A percentile compares a stretch with the other conserved stretches of the same genome.
phyloP scores from a whole-genome alignment of 257 asterid species.

The Leptodermis oblonga region DNA sequence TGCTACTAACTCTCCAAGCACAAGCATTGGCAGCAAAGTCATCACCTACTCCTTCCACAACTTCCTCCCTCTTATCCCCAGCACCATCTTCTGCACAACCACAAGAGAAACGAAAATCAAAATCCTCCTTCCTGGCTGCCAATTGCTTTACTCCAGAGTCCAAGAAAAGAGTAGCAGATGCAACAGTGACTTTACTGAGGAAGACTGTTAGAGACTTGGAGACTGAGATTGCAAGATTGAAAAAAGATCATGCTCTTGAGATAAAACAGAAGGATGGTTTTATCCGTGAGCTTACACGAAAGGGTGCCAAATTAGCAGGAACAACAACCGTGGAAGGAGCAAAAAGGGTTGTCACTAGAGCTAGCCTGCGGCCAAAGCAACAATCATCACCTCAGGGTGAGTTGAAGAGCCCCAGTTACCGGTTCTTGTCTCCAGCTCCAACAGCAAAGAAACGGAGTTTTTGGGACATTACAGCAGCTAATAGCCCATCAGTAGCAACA shows the following conservation, averaged over 20 bases:
- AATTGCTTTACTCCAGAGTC: conserved; percentile 58
- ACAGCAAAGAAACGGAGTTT: conserved; percentile 56
- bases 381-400: conserved; percentile 28
- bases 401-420: conserved; percentile 39
- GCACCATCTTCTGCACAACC: conserved; percentile 33
- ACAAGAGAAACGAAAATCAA: conserved; percentile 33
- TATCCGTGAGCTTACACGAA: conserved; percentile 40
- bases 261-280: conserved; percentile 43
- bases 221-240: conserved; percentile 49
- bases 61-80: conserved; percentile 39
- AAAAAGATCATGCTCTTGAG: conserved; percentile 47
- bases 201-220: conserved; percentile 41
- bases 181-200: conserved; percentile 26
- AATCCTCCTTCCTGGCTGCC: conserved; percentile 39
- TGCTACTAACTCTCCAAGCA: conserved; percentile 46
- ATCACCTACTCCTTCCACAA: conserved; percentile 41
- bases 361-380: conserved; percentile 31
- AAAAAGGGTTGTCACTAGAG: conserved; percentile 31
- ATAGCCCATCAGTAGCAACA: conserved; percentile 50
- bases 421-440: conserved; percentile 51
- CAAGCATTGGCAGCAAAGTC: conserved; percentile 51
- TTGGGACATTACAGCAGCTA: conserved; percentile 58
- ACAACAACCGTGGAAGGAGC: conserved; percentile 25
- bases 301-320: conserved; percentile 33
- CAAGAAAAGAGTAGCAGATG: conserved; percentile 35